A percentile compares a stretch with the other conserved stretches of the same genome.
phyloP scores from a whole-genome alignment of 2,329 filamentous ascomycete genomes.

The Aaosphaeria arxii region DNA sequence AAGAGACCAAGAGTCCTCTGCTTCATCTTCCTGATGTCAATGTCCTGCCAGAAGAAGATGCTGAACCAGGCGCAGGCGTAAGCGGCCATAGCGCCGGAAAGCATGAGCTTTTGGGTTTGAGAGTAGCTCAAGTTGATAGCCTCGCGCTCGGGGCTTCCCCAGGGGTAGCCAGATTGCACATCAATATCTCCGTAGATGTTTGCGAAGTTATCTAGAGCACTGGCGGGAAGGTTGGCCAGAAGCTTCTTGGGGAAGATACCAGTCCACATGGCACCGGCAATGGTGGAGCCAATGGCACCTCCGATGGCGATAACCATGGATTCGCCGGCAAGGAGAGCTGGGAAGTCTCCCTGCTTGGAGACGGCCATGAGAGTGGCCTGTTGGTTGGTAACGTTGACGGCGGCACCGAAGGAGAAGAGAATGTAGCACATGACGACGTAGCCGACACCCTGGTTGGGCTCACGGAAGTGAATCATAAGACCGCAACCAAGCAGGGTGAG shows the following conservation, averaged over 20 bases:
- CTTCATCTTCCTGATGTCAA: constrained; percentile 57
- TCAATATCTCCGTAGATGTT: constrained; percentile 51
- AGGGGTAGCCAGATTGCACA: constrained; percentile 52
- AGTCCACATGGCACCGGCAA: constrained; percentile 63
- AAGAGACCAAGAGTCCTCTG: constrained; percentile 42
- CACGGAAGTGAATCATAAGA: constrained; percentile 33
- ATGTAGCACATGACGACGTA: constrained; percentile 37
- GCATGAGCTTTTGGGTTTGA: constrained; percentile 29
- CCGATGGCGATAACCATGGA: constrained; percentile 59
- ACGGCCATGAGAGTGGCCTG: constrained; percentile 22
- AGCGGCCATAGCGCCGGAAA: constrained; percentile 22
- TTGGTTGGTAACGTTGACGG: constrained; percentile 21
- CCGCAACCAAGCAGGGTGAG: constrained; percentile 24
- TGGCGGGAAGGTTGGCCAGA: constrained; percentile 42
- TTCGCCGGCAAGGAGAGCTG: constrained; percentile 42
- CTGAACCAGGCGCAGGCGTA: constrained; percentile 65
- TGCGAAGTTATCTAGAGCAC: constrained; percentile 30
- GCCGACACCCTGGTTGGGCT: constrained; percentile 23
- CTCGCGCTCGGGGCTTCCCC: constrained; percentile 47
- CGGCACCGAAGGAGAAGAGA: constrained; percentile 24
- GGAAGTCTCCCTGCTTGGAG: constrained; percentile 18
- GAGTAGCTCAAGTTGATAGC: constrained; percentile 32
- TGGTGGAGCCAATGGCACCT: constrained; percentile 40
- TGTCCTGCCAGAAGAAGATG: constrained; percentile 53
- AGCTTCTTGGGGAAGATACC: constrained; percentile 54